A percentile compares a stretch with the other conserved stretches of the same genome.
Conservation (phyloP, 768 basidiomycete genomes). For the Ramaria sp. region DNA sequence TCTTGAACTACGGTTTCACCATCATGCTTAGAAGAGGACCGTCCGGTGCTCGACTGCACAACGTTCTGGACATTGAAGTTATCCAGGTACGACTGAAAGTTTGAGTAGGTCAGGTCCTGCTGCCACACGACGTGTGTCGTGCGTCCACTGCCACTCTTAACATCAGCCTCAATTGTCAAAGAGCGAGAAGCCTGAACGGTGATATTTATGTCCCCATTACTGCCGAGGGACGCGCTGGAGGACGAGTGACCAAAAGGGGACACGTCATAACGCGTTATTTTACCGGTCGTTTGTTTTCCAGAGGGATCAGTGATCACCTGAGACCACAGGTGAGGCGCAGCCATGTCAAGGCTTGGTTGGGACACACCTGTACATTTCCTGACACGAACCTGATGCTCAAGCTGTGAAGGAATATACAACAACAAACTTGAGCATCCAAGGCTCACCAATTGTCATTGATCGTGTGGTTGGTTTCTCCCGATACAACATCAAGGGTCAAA, state of each 20-base stretch:
- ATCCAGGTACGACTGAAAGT: constrained; percentile 51
- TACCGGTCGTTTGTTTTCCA: constrained; percentile 52
- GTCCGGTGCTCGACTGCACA: constrained; percentile 38
- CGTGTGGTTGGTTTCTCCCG: constrained; percentile 53
- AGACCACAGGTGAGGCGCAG: background rate
- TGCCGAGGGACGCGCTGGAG: constrained; percentile 32
- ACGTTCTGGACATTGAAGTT: constrained; percentile 38
- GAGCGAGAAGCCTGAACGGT: constrained; percentile 50
- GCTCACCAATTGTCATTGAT: constrained; percentile 58
- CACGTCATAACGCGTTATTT: constrained; percentile 47
- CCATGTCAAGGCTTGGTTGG: background rate
- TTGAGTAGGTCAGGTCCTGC: constrained; percentile 52
- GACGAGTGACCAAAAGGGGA: constrained; percentile 44
- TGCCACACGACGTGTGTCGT: constrained; percentile 44
- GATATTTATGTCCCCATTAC: constrained; percentile 40
- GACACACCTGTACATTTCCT: constrained; percentile 40
- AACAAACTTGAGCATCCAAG: background rate
- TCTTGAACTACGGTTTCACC: constrained; percentile 34
- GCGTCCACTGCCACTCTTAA: constrained; percentile 52
- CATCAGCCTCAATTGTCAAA: constrained; percentile 49
- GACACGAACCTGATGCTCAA: constrained; percentile 39
- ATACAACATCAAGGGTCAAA: constrained; percentile 63
- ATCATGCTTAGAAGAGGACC: constrained; percentile 38
- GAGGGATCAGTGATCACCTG: constrained; percentile 54
- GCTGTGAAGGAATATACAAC: background rate